phyloP scores from a whole-genome alignment of 1,284 basidiomycete species.

The Schizopora paradoxa region DNA sequence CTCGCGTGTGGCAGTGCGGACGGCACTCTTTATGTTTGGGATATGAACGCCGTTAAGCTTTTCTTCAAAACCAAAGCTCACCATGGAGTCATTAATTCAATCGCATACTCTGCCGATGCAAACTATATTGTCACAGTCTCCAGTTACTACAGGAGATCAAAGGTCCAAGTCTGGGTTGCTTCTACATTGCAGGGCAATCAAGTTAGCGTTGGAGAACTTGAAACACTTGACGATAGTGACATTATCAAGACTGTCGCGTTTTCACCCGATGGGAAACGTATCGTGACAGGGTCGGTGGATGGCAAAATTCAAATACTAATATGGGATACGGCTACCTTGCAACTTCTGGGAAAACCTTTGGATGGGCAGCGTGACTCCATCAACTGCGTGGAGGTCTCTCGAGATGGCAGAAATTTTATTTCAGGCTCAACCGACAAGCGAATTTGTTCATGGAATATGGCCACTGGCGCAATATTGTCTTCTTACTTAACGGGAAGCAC shows the following conservation, averaged over 20 bases:
- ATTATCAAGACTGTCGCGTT: not conserved
- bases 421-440: conserved; percentile 9
- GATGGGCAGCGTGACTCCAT: too few relatives aligned
- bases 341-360: too few relatives aligned
- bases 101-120: not conserved
- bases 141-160: conserved; percentile 20
- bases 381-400: conserved; percentile 8
- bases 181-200: conserved; percentile 8
- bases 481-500: not conserved
- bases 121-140: too few relatives aligned
- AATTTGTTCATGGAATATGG: conserved; percentile 10
- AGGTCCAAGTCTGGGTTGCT: conserved; percentile 25
- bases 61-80: not conserved
- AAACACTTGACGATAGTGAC: not conserved
- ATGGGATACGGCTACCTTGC: conserved; percentile 1
- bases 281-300: conserved; percentile 7
- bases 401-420: conserved; percentile 9
- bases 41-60: too few relatives aligned
- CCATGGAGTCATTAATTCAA: not conserved
- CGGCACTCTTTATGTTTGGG: not conserved
- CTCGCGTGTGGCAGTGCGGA: too few relatives aligned
- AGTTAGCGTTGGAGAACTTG: not conserved
- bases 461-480: not conserved
- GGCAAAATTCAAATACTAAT: conserved; percentile 4
- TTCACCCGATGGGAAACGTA: not conserved